These are phyloP conservation scores for Thamnidium elegans DNA, from an alignment of 192 early-diverging fungal species.

Conservation along the genomic window DNA sequence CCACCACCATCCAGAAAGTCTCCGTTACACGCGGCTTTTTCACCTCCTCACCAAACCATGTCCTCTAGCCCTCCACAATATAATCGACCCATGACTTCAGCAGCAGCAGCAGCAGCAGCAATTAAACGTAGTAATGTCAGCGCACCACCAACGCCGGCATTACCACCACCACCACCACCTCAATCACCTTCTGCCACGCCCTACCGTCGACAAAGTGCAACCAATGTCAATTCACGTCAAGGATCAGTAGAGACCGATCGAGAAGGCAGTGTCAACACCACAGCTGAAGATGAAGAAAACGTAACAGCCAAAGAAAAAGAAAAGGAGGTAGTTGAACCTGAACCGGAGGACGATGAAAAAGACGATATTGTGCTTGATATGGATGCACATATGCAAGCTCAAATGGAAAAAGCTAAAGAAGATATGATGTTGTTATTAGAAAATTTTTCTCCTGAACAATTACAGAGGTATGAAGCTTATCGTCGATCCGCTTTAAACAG, in stretches of 20 bases:
- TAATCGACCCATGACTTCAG: conserved; percentile 19
- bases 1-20: conserved; percentile 14
- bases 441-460: conserved; percentile 69
- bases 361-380: conserved; percentile 50
- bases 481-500: conserved; percentile 75
- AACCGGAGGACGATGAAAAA: conserved; percentile 51
- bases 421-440: conserved; percentile 62
- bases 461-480: conserved; percentile 79
- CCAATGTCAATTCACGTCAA: conserved; percentile 13
- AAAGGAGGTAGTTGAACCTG: conserved; percentile 33
- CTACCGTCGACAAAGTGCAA: neutral
- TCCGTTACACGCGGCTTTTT: neutral
- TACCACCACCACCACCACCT: neutral
- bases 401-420: conserved; percentile 49
- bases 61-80: conserved; percentile 1
- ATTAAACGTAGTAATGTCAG: conserved; percentile 8
- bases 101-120: conserved; percentile 17
- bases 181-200: neutral
- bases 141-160: neutral
- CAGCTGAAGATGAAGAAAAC: conserved; percentile 8
- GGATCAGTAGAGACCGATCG: conserved; percentile 24
- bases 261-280: conserved; percentile 9
- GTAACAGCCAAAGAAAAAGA: conserved; percentile 1
- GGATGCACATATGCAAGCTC: conserved; percentile 45
- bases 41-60: neutral